A percentile compares a stretch with the other conserved stretches of the same genome.
Conservation (phyloP, 2,329 filamentous ascomycete species). For the Paracoccidioides brasiliensis region DNA sequence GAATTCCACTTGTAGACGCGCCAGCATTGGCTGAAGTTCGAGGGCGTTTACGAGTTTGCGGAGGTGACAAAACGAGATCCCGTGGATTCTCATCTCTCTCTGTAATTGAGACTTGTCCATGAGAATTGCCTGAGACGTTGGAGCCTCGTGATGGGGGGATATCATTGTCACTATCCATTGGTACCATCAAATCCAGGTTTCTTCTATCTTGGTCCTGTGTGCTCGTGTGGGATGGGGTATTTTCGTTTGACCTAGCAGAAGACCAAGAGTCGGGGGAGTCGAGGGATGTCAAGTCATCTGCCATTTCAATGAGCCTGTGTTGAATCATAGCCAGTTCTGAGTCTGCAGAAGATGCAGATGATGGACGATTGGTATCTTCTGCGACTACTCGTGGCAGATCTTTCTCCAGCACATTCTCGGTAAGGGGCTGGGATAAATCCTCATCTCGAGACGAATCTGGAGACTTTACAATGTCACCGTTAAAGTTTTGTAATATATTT, state of each 20-base stretch:
- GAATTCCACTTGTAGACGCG: neutral
- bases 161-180: neutral
- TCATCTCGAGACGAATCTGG: neutral
- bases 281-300: neutral
- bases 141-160: neutral
- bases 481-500: neutral
- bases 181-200: neutral
- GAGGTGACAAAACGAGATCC: neutral
- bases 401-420: neutral
- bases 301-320: neutral
- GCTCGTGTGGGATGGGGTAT: neutral
- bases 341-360: neutral
- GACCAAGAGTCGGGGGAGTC: neutral
- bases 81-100: neutral
- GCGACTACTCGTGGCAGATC: neutral
- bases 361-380: neutral
- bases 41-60: neutral
- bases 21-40: neutral
- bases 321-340: neutral
- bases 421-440: too few species aligned
- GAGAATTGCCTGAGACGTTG: neutral
- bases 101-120: neutral
- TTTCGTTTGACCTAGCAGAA: neutral
- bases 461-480: neutral
- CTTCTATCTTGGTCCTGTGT: neutral